phyloP scores from a whole-genome alignment of 257 asterid species.

The Nicotiana otophora region DNA sequence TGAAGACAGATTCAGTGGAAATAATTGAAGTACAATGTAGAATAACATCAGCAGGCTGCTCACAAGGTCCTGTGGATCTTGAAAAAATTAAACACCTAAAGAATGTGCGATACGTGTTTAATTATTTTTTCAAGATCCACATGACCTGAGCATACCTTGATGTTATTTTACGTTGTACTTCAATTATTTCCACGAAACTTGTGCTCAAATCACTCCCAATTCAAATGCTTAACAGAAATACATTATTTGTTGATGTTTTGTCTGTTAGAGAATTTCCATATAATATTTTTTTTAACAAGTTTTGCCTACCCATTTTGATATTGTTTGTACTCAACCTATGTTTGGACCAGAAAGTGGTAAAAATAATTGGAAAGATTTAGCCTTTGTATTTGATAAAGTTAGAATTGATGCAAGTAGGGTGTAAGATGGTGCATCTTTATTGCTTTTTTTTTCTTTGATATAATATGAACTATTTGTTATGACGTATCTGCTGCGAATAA shows the following conservation, averaged over 20 bases:
- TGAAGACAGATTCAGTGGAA: conserved; percentile 50
- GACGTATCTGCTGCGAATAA: background rate
- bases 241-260: conserved; percentile 63
- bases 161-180: conserved; percentile 51
- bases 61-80: conserved; percentile 61
- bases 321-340: conserved; percentile 91
- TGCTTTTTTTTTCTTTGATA: background rate
- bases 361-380: conserved; percentile 45
- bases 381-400: conserved; percentile 67
- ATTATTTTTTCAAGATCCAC: conserved; percentile 45
- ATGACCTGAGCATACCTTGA: conserved; percentile 77
- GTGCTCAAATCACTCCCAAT: conserved; percentile 56
- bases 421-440: conserved; percentile 52
- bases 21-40: conserved; percentile 60
- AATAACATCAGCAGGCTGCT: conserved; percentile 67
- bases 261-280: conserved; percentile 66
- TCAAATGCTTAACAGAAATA: conserved; percentile 48
- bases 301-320: conserved; percentile 59
- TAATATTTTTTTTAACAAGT: conserved; percentile 42
- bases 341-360: conserved; percentile 90
- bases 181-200: conserved; percentile 51
- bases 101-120: conserved; percentile 15
- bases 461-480: background rate
- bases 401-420: conserved; percentile 67
- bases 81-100: conserved; percentile 37